Evolutionary conservation across 2,329 filamentous ascomycete species (phyloP).

Genomic region (Pochonia chlamydosporia): DNA sequence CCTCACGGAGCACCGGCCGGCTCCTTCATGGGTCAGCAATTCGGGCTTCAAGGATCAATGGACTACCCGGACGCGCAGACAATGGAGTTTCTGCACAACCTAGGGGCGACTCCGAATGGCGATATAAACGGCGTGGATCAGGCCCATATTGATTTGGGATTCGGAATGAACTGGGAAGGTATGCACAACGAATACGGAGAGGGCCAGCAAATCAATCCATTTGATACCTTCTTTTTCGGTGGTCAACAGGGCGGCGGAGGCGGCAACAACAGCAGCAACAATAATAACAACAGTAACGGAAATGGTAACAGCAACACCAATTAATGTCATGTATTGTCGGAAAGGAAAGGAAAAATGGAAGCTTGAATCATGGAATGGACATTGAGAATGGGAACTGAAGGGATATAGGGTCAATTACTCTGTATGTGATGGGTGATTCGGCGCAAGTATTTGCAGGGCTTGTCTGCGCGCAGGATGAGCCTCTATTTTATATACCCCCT

Average conservation of each 20-base stretch:
- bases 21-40: conserved; percentile 27
- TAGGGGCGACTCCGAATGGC: conserved; percentile 29
- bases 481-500: not conserved
- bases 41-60: conserved; percentile 25
- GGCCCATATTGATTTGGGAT: conserved; percentile 56
- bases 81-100: conserved; percentile 48
- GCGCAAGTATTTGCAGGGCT: not conserved
- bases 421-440: not conserved
- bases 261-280: conserved; percentile 18
- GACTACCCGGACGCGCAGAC: conserved; percentile 44
- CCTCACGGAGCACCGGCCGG: conserved; percentile 22
- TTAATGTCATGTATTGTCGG: no score
- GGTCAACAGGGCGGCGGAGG: conserved; percentile 34
- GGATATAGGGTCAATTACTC: not conserved
- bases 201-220: conserved; percentile 58
- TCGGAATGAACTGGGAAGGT: conserved; percentile 59
- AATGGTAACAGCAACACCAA: not conserved
- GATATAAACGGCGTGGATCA: conserved; percentile 32
- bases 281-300: not conserved
- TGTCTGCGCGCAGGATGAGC: not conserved
- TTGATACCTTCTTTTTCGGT: conserved; percentile 70
- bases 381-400: not conserved
- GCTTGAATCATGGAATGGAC: not conserved
- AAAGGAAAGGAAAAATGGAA: no score
- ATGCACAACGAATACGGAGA: conserved; percentile 59